Base-by-base conservation (phyloP, 257 asterid genomes). In the Solanum raphanifolium region DNA sequence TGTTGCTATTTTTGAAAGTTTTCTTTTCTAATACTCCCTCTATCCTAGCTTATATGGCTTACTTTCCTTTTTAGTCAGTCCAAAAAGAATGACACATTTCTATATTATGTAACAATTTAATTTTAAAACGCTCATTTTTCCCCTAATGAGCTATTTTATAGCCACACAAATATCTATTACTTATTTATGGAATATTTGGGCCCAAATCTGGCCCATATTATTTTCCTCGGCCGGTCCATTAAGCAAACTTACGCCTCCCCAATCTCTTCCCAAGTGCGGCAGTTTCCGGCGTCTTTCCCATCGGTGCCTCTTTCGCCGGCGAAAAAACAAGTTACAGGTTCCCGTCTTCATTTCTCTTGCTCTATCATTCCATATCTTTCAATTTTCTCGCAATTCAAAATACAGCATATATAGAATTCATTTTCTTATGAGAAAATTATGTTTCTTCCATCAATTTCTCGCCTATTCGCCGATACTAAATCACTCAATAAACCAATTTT, bases 391-490 rank as follows among this genome's bases (percentile, higher is more conserved):
- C 41, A 0, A 4, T 71, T 7, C 25, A 21, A 31, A 32, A 71
- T 32, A 8, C 78, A 71, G 11, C 81, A 34, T 34, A 72, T 73
- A 0, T 35, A 11, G 27, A 21, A 34, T 74, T 74, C 83, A 27
- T 27, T 79, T 25, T 43, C 66, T 87, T 39, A 16, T 79, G 25
- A 83, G 41, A 25, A 71, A 78, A 27, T 43, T 79, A 43, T 36
- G 87, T 43, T 76, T 79, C 76, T 88, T 83, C 62, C 87, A 83
- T 89, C 93, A 83, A 34, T 87, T 72, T 87, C 90, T 87, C 91
- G 92, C 39, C 35, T 20, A 62, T 27, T 92, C 48, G 81, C 85
- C 23, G 83, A 91, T 58, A 29, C 84, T 20, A 65, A 89, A 68
- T 46, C 92, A 58, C 36, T 86, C 65, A 88, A 88, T 88, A 68